Evolutionary conservation across 2,329 filamentous ascomycete genomes (phyloP), one percentile per base, ranked within the genome.

Genomic region (Calonectria multiphialidica): DNA sequence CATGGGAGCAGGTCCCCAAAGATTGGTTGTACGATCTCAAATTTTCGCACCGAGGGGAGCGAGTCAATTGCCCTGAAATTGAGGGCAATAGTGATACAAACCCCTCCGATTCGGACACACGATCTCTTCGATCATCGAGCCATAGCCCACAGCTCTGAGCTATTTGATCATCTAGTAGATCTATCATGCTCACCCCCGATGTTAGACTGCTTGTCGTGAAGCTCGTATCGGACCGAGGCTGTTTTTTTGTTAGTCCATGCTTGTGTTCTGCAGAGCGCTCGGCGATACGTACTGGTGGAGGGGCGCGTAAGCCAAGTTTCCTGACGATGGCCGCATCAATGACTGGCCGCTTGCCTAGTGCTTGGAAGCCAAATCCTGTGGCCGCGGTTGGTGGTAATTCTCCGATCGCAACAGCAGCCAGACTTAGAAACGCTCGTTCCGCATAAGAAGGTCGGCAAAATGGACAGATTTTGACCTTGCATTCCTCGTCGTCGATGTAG

Each of bases 351-450:
- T 79, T 77, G 30, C 84, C 78, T 40, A 83, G 64, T 7, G 83
- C 76, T 62, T 88, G 85, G 71, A 91, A 91, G 16, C 89, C 87
- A 74, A 86, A 91, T 1, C 88, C 90, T 2, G 84, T 82, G 8
- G 87, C 87, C 5, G 86, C 87, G 5, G 85, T 87, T 6, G 88
- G 84, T 1, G 86, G 85, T 4, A 90, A 81, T 59, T 90, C 87
- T 8, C 85, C 88, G 25, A 87, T 80, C n/a, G 83, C 79, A 25
- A 91, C 82, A 5, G 84, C 87, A 72, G 89, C 80, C 21, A 92
- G 81, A 74, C 87, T 88, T 25, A 91, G 80, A 71, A 82, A 89
- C 1, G 86, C 78, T 33, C 89, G 86, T 16, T 87, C 83, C 25
- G 81, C 79, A 30, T 82, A 84, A 1, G 79, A 80, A 5, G 85